A percentile compares a stretch with the other conserved stretches of the same genome.
phyloP scores from a whole-genome alignment of 1,284 basidiomycete genomes.

The Waitea zeae region DNA sequence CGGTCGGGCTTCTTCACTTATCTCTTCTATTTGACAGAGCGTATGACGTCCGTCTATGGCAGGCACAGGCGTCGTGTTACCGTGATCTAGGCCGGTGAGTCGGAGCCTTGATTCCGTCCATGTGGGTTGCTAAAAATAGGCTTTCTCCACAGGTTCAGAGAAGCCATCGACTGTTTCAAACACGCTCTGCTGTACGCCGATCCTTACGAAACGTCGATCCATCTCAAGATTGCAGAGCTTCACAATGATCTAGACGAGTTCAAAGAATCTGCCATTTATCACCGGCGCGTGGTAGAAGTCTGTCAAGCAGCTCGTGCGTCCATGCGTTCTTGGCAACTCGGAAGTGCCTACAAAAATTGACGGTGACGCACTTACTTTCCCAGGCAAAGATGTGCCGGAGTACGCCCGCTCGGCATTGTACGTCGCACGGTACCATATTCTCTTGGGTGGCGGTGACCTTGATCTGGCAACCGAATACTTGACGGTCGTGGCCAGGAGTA shows the following conservation, averaged over 20 bases:
- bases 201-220: constrained; percentile 57
- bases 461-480: constrained; percentile 47
- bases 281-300: constrained; percentile 60
- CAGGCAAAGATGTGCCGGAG: constrained; percentile 52
- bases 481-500: constrained; percentile 55
- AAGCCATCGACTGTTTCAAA: constrained; percentile 81
- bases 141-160: constrained; percentile 41
- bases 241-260: constrained; percentile 52
- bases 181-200: constrained; percentile 80
- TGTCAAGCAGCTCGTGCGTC: constrained; percentile 43
- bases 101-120: background rate
- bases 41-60: constrained; percentile 94
- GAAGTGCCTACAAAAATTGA: constrained; percentile 4
- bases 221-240: constrained; percentile 65
- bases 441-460: constrained; percentile 41
- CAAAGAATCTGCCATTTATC: constrained; percentile 51
- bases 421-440: constrained; percentile 63
- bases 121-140: constrained; percentile 4
- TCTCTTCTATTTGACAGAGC: constrained; percentile 44
- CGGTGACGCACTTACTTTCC: constrained; percentile 4
- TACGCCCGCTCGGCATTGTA: constrained; percentile 68
- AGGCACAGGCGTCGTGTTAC: constrained; percentile 87
- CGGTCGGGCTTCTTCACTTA: too few relatives aligned
- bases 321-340: constrained; percentile 4
- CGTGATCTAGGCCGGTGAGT: constrained; percentile 72